Base-by-base conservation (phyloP, 2,329 filamentous ascomycete genomes). In the Venturia carpophila region DNA sequence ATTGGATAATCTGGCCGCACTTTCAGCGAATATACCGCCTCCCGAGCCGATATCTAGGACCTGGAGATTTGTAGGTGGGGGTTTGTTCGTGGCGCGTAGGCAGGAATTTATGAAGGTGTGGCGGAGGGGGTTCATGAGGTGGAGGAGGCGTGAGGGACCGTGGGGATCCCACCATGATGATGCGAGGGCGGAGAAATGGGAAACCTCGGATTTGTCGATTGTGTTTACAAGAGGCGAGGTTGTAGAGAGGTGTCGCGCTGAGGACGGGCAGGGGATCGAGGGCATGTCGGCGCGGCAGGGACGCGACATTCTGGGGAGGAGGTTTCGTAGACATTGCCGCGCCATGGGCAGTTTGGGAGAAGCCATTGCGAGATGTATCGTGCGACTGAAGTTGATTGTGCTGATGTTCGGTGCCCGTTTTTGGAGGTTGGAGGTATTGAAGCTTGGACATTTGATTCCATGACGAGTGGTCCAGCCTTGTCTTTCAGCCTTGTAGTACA, bases 151-250 rank as follows among this genome's bases (percentile, higher is more conserved):
- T 4, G 92, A 97, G 7, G 93, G 88, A 63, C 94, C 94, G 73
- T 96, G 87, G 1, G 93, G 90, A 77, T 97, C 92, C 94, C 94
- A 99, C 94, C 94, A 99, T 71, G 88, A 88, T 69, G 90, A 90
- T 69, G 94, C 94, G 72, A 99, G 90, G 68, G 87, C 86, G 73
- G 92, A 92, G 84, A 99, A 99, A 80, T 99, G 94, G 21, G 89
- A 90, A 69, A 99, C 86, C 79, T 99, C 93, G 69, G 88, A 85
- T 64, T 90, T 84, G 71, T 95, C 95, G 77, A 99, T 90, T 65
- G 90, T 58, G 30, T 58, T 58, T n/a, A 37, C 52, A 3, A 58
- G 19, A 21, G 52, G 52, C 27, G 52, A 37, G 30, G 52, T 39
- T 4, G 52, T 58, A 27, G 52, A 58, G 30, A 58, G 52, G 15